Conservation (phyloP, 2,329 filamentous ascomycete genomes). For the Cyanodermella asteris region DNA sequence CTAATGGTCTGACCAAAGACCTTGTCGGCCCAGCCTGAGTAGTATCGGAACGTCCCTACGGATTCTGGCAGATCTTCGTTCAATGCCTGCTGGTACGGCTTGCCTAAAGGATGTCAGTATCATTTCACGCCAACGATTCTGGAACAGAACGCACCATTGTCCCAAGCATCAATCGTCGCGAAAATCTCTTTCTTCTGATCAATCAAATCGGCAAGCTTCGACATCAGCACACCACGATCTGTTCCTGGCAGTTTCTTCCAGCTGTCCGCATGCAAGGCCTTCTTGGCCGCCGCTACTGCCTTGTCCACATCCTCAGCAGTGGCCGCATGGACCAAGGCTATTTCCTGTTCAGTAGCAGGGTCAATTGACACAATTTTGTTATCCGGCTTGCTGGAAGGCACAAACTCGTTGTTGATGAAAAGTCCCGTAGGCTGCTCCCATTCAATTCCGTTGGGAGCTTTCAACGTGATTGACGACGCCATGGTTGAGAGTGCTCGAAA, state of each 20-base stretch:
- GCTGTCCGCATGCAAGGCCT: slow-evolving; percentile 41
- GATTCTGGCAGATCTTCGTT: slow-evolving; percentile 51
- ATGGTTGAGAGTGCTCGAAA: too few relatives aligned
- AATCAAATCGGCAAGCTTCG: slow-evolving; percentile 47
- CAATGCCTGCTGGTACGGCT: slow-evolving; percentile 20
- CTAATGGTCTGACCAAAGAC: slow-evolving; percentile 73
- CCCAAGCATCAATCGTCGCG: slow-evolving; percentile 49
- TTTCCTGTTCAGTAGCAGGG: slow-evolving; percentile 44
- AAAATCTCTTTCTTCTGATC: slow-evolving; percentile 40
- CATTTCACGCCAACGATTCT: too few relatives aligned
- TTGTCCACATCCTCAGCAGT: slow-evolving; percentile 43
- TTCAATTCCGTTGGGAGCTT: slow-evolving; percentile 17
- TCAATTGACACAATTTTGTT: slow-evolving; percentile 33
- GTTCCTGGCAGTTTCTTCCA: slow-evolving; percentile 49
- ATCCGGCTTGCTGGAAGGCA: slow-evolving; percentile 16
- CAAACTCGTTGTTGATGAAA: slow-evolving; percentile 24
- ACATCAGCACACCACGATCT: slow-evolving; percentile 46
- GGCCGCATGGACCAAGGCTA: slow-evolving; percentile 49
- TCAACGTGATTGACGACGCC: slow-evolving; percentile 15
- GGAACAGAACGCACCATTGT: too few relatives aligned
- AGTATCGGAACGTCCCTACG: slow-evolving; percentile 57
- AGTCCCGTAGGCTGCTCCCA: slow-evolving; percentile 19
- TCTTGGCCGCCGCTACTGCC: slow-evolving; percentile 46
- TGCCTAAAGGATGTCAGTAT: too few relatives aligned
- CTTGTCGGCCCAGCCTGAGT: slow-evolving; percentile 83